Conservation (phyloP, 768 basidiomycete genomes). For the Amanita subjunquillea region DNA sequence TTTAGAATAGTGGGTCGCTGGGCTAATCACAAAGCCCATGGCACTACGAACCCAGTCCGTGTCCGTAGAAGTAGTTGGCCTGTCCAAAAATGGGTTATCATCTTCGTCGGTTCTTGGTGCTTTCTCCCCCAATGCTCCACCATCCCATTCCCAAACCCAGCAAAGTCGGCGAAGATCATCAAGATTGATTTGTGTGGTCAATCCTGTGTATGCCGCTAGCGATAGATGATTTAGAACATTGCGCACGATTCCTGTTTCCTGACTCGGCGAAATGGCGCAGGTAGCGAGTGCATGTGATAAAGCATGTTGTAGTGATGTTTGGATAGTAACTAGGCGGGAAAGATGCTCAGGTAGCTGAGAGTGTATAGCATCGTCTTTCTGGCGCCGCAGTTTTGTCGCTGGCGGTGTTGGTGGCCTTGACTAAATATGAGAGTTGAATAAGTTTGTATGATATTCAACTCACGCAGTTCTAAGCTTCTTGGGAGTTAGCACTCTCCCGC, state of each 20-base stretch:
- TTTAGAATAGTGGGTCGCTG: constrained; percentile 67
- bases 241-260: constrained; percentile 65
- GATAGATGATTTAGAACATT: constrained; percentile 76
- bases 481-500: constrained; percentile 48
- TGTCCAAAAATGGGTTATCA: constrained; percentile 64
- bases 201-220: constrained; percentile 55
- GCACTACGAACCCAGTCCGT: constrained; percentile 73
- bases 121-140: constrained; percentile 24
- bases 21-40: constrained; percentile 69
- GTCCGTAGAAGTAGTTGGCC: constrained; percentile 19
- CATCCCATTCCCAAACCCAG: constrained; percentile 89
- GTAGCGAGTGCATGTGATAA: constrained; percentile 81
- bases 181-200: constrained; percentile 52
- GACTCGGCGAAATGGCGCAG: constrained; percentile 65
- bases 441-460: constrained; percentile 13
- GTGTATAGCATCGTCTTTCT: constrained; percentile 9
- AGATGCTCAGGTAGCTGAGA: constrained; percentile 44
- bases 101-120: constrained; percentile 18
- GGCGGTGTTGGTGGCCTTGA: constrained; percentile 52
- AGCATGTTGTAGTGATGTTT: constrained; percentile 70
- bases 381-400: constrained; percentile 29
- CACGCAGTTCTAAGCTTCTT: constrained; percentile 58
- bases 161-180: constrained; percentile 69
- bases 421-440: background rate
- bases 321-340: constrained; percentile 48